phyloP scores from a whole-genome alignment of 148 eudicot genomes.

The Tetragonia tetragonoides region DNA sequence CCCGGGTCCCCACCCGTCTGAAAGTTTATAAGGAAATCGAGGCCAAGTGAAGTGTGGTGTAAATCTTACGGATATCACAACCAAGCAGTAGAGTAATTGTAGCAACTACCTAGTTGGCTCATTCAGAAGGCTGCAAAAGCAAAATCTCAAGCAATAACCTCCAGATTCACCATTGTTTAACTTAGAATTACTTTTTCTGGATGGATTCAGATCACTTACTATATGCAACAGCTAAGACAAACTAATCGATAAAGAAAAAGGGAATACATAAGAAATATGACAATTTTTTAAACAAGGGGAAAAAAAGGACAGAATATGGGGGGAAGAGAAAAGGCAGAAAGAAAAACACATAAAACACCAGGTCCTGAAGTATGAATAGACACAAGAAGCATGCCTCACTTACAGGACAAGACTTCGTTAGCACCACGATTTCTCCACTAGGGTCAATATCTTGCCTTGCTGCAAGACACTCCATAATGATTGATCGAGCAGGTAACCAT shows the following conservation, averaged over 20 bases:
- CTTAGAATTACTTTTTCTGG: too few relatives aligned
- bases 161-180: too few relatives aligned
- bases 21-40: too few relatives aligned
- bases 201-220: too few relatives aligned
- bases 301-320: neutral
- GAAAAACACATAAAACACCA: neutral
- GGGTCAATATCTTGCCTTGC: conserved; percentile 50
- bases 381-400: conserved; percentile 26
- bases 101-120: too few relatives aligned
- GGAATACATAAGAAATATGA: neutral
- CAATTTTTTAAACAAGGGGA: neutral
- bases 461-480: conserved; percentile 50
- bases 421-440: conserved; percentile 58
- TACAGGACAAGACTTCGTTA: conserved; percentile 55
- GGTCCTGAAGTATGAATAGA: neutral
- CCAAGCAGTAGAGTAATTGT: too few relatives aligned
- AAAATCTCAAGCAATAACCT: too few relatives aligned
- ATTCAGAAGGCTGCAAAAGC: too few relatives aligned
- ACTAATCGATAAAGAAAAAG: neutral
- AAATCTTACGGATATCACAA: too few relatives aligned
- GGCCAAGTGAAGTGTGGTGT: too few relatives aligned
- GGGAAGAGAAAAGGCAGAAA: neutral
- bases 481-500: conserved; percentile 67
- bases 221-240: too few relatives aligned
- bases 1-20: too few relatives aligned